phyloP scores from a whole-genome alignment of 768 basidiomycete species.

The Boletus rubroflammeus region DNA sequence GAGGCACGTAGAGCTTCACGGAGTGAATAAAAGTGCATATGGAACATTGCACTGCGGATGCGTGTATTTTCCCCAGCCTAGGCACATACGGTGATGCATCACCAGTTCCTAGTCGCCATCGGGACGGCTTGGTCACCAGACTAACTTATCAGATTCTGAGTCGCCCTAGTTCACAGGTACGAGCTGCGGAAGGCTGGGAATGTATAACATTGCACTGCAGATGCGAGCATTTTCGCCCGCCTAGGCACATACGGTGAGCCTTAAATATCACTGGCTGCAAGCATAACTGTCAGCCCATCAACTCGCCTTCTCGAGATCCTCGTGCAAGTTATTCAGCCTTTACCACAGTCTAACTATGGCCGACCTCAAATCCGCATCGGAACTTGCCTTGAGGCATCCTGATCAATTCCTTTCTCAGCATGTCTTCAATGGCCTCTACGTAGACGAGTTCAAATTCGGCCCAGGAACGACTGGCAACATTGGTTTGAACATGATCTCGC shows the following conservation, averaged over 20 bases:
- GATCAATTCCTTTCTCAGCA: not conserved
- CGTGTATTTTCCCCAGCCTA: too few species aligned
- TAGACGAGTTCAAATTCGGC: conserved; percentile 8
- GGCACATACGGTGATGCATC: too few species aligned
- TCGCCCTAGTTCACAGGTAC: not conserved
- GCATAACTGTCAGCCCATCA: not conserved
- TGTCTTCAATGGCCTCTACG: not conserved
- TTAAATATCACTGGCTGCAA: not conserved
- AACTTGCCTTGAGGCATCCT: not conserved
- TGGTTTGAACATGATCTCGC: conserved; percentile 9
- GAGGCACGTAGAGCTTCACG: too few species aligned
- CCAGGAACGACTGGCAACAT: not conserved
- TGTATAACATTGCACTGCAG: not conserved
- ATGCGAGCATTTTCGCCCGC: not conserved
- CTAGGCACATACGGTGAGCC: not conserved
- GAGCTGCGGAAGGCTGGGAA: not conserved
- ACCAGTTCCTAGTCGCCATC: too few species aligned
- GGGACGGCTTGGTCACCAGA: not conserved
- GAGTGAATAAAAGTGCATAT: too few species aligned
- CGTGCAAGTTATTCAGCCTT: not conserved
- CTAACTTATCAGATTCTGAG: not conserved
- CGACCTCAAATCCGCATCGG: not conserved
- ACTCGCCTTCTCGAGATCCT: not conserved
- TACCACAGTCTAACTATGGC: not conserved
- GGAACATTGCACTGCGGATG: too few species aligned